These are phyloP conservation scores for Fusarium newnesense DNA, from an alignment of 2,329 filamentous ascomycete species.

Conservation along the genomic window DNA sequence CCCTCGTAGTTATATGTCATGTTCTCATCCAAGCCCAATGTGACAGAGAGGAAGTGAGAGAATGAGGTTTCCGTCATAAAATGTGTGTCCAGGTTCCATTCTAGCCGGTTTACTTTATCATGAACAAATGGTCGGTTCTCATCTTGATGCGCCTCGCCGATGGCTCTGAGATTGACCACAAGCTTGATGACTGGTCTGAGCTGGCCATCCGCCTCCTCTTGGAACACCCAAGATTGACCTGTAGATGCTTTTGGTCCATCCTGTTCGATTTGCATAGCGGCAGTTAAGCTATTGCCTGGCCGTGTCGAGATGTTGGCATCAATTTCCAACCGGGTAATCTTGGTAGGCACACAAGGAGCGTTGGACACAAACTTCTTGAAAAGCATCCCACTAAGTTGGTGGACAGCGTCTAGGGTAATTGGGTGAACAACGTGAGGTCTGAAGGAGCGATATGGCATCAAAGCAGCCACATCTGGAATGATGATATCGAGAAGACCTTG, in stretches of 20 bases:
- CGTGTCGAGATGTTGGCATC: neutral
- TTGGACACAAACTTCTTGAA: constrained; percentile 16
- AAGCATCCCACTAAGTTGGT: neutral
- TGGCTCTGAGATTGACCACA: neutral
- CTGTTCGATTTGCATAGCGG: constrained; percentile 1
- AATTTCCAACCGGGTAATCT: neutral
- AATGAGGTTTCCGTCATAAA: neutral
- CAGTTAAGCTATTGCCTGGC: constrained; percentile 1
- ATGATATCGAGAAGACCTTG: constrained; percentile 1
- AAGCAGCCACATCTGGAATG: constrained; percentile 1
- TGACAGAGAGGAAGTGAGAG: neutral
- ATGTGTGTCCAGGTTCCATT: constrained; percentile 3
- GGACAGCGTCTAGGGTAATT: constrained; percentile 1
- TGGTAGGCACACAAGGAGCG: constrained; percentile 6
- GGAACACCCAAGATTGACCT: constrained; percentile 8
- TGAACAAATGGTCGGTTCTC: neutral
- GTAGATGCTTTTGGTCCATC: neutral
- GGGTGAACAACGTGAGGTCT: constrained; percentile 5
- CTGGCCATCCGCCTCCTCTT: neutral
- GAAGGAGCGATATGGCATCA: constrained; percentile 9
- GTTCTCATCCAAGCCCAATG: neutral
- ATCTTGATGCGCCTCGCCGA: neutral
- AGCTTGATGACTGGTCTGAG: neutral
- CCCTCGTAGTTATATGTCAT: constrained; percentile 4
- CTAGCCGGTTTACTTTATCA: neutral